Percentiles rank a stretch among this genome's conserved stretches.
These are phyloP conservation scores for Acephala macrosclerotiorum DNA, from an alignment of 2,329 filamentous ascomycete genomes.

Conservation along the genomic window DNA sequence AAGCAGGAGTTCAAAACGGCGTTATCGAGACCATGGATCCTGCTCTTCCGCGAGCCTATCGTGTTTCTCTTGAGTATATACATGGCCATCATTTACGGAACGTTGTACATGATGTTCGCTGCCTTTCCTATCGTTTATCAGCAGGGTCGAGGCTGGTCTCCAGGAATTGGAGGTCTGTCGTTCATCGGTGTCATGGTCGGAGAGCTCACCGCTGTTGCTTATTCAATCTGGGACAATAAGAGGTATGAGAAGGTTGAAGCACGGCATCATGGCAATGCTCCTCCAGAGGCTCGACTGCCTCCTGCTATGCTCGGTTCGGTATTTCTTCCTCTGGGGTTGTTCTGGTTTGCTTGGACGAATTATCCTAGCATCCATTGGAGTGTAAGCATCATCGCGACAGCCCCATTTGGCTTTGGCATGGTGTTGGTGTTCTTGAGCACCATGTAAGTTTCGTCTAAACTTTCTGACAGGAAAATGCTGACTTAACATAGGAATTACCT, in stretches of 20 bases:
- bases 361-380: slow-evolving; percentile 63
- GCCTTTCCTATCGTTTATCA: slow-evolving; percentile 74
- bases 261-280: slow-evolving; percentile 57
- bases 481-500: slow-evolving; percentile 47
- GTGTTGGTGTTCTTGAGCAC: slow-evolving; percentile 70
- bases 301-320: slow-evolving; percentile 68
- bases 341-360: slow-evolving; percentile 75
- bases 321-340: slow-evolving; percentile 68
- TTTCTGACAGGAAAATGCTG: background rate
- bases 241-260: slow-evolving; percentile 53
- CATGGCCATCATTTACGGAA: slow-evolving; percentile 66
- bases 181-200: slow-evolving; percentile 77
- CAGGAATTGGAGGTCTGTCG: slow-evolving; percentile 65
- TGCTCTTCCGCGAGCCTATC: slow-evolving; percentile 75
- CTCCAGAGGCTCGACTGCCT: slow-evolving; percentile 71
- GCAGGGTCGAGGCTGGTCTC: slow-evolving; percentile 62
- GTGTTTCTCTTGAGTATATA: slow-evolving; percentile 70
- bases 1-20: slow-evolving; percentile 60
- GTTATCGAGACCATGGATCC: slow-evolving; percentile 71
- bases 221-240: slow-evolving; percentile 62
- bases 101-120: slow-evolving; percentile 64
- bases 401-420: slow-evolving; percentile 52
- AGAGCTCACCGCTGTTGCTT: slow-evolving; percentile 64
- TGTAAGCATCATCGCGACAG: slow-evolving; percentile 53
- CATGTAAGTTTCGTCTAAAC: slow-evolving; percentile 26